Conservation (phyloP, 2,329 filamentous ascomycete species). For the Hypoxylon sp. region DNA sequence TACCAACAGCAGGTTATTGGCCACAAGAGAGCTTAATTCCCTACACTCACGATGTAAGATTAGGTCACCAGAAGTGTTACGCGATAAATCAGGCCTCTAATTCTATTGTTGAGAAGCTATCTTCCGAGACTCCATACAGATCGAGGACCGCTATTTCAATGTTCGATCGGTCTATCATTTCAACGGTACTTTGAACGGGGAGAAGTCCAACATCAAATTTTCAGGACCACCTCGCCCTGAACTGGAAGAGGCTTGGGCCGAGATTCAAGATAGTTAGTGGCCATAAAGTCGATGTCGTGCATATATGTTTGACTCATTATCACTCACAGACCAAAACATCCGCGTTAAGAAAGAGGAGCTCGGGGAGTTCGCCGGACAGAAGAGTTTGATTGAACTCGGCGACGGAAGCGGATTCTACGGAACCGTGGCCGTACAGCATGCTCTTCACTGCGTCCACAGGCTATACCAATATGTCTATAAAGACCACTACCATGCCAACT, state of each 20-base stretch:
- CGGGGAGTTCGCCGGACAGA: background rate
- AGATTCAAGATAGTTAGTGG: background rate
- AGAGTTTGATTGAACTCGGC: background rate
- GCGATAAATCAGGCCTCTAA: background rate
- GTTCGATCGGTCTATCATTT: background rate
- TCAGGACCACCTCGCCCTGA: background rate
- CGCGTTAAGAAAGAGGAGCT: background rate
- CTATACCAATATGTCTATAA: background rate
- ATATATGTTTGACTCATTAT: background rate
- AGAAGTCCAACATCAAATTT: background rate
- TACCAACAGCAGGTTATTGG: background rate
- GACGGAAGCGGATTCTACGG: background rate
- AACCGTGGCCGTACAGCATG: background rate
- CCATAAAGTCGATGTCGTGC: background rate
- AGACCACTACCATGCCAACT: background rate
- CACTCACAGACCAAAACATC: background rate
- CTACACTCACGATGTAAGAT: slow-evolving; percentile 1
- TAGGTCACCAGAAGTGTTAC: background rate
- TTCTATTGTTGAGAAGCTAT: background rate
- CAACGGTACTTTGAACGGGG: background rate
- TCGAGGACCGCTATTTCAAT: background rate
- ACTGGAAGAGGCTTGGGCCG: background rate
- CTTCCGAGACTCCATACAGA: background rate
- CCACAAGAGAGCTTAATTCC: background rate
- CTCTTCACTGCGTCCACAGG: background rate